Conservation (phyloP, 1,284 basidiomycete genomes). For the Apiotrichum siamense region DNA sequence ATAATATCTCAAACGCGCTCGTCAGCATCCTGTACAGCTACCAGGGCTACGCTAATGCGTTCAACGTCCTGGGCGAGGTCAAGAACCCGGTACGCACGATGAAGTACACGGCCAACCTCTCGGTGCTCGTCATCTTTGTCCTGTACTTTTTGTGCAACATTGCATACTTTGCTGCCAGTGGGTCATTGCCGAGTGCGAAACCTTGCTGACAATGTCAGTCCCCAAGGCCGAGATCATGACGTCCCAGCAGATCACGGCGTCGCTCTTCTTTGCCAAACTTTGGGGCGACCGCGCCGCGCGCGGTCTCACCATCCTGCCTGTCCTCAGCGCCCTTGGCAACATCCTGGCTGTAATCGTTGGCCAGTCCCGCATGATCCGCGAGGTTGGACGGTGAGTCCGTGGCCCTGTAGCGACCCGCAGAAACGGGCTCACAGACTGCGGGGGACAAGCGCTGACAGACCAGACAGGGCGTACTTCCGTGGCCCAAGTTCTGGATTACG, state of each 20-base stretch:
- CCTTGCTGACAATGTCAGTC: conserved; percentile 13
- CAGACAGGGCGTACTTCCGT: conserved; percentile 45
- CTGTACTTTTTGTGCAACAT: conserved; percentile 36
- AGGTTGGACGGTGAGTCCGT: too few species aligned
- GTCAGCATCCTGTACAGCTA: conserved; percentile 23
- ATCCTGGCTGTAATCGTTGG: conserved; percentile 39
- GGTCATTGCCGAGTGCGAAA: background rate
- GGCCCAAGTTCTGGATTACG: conserved; percentile 31
- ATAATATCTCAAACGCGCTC: conserved; percentile 48
- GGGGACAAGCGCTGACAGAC: too few species aligned
- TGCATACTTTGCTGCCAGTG: conserved; percentile 45
- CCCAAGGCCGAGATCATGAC: conserved; percentile 35
- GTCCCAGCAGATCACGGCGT: conserved; percentile 39
- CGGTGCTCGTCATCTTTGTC: conserved; percentile 27
- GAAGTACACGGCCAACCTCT: conserved; percentile 24
- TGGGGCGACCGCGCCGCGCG: conserved; percentile 43
- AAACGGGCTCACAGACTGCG: too few species aligned
- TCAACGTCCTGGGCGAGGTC: conserved; percentile 52
- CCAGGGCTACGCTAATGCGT: conserved; percentile 50
- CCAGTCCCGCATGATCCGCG: conserved; percentile 48
- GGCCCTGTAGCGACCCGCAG: too few species aligned
- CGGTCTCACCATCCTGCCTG: conserved; percentile 34
- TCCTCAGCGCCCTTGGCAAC: conserved; percentile 41
- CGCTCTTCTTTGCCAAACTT: conserved; percentile 41
- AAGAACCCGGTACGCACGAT: conserved; percentile 35